Conservation (phyloP, 140 eudicot genomes). For the Erigeron philadelphicus region DNA sequence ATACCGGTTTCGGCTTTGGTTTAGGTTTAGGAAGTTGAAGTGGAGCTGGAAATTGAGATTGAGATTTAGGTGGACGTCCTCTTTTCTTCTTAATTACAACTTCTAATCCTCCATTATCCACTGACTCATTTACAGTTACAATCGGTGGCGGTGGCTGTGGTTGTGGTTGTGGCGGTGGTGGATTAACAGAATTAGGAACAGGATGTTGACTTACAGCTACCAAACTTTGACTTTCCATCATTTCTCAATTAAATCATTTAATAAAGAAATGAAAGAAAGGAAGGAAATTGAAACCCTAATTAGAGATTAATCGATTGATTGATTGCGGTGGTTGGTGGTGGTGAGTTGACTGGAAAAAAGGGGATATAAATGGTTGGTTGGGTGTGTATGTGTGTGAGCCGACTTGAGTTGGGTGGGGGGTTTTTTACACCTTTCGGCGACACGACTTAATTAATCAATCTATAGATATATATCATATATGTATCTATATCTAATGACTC, state of each 20-base stretch:
- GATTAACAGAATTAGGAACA: neutral
- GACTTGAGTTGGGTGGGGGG: conserved; percentile 42
- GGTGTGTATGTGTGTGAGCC: neutral
- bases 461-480: neutral
- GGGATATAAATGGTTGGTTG: conserved; percentile 2
- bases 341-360: conserved; percentile 31
- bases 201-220: conserved; percentile 16
- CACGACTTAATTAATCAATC: conserved; percentile 32
- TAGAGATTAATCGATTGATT: too few species aligned
- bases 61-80: conserved; percentile 72
- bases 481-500: neutral
- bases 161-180: too few species aligned
- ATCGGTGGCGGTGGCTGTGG: neutral
- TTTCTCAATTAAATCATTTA: neutral
- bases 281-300: too few species aligned
- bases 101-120: conserved; percentile 14
- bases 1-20: neutral
- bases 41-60: neutral
- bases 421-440: conserved; percentile 43
- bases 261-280: too few species aligned
- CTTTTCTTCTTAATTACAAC: conserved; percentile 45
- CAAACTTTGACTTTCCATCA: conserved; percentile 24
- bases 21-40: neutral
- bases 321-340: conserved; percentile 14
- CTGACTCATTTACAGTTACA: neutral